phyloP scores from a whole-genome alignment of 23 red algal species.

The Gracilaria domingensis region DNA sequence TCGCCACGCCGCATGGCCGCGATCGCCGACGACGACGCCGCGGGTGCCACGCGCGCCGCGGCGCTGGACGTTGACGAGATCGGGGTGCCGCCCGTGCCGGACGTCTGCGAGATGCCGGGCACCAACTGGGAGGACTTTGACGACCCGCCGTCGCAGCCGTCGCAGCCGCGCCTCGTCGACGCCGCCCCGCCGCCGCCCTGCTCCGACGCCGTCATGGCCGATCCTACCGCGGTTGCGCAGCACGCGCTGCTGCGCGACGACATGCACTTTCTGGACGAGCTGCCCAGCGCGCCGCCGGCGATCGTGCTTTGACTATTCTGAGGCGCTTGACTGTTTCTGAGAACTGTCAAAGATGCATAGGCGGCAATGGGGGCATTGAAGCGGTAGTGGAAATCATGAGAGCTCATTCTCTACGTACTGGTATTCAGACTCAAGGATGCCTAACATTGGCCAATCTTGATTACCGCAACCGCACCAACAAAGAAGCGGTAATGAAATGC shows the following conservation, averaged over 20 bases:
- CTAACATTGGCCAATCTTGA: conserved; percentile 69
- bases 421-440: conserved; percentile 77
- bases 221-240: background rate
- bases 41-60: background rate
- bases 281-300: background rate
- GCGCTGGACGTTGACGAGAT: background rate
- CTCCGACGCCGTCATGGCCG: background rate
- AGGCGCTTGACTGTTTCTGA: conserved; percentile 47
- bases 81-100: background rate
- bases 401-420: conserved; percentile 35
- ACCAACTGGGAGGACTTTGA: conserved; percentile 18
- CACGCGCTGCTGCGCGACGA: background rate
- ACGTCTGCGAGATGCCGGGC: conserved; percentile 16
- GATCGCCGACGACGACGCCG: background rate
- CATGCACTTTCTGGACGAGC: background rate
- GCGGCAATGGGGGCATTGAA: conserved; percentile 50
- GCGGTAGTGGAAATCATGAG: conserved; percentile 65
- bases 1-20: background rate
- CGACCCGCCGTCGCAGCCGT: background rate
- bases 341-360: conserved; percentile 47
- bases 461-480: conserved; percentile 53
- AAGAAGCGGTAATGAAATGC: conserved; percentile 53
- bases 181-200: background rate
- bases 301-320: conserved; percentile 62
- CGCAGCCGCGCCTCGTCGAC: conserved; percentile 1